Conservation (phyloP, 1,284 basidiomycete species). For the Vanrija humicola region DNA sequence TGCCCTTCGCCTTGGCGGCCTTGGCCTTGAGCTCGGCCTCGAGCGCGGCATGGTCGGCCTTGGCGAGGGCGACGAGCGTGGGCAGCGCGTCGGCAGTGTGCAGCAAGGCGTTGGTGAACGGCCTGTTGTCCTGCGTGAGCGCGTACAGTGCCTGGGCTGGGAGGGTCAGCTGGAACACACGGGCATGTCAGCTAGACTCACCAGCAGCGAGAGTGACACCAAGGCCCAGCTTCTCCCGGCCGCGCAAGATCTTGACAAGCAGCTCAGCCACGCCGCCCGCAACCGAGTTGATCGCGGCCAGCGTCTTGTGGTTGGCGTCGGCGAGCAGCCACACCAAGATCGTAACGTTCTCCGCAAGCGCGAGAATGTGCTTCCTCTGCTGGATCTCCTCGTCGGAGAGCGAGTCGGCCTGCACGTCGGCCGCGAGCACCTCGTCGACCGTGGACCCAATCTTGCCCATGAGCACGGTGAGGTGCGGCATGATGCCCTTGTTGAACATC, state of each 20-base stretch:
- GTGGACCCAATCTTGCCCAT: slow-evolving; percentile 62
- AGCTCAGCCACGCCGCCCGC: slow-evolving; percentile 69
- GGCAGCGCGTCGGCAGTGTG: slow-evolving; percentile 61
- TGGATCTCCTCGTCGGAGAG: slow-evolving; percentile 56
- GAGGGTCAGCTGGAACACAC: not conserved
- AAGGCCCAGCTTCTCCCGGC: slow-evolving; percentile 62
- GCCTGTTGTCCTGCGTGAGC: slow-evolving; percentile 77
- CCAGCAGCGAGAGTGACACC: slow-evolving; percentile 73
- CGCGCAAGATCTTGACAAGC: slow-evolving; percentile 74
- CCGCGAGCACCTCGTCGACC: slow-evolving; percentile 62
- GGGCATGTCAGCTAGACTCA: slow-evolving; percentile 40
- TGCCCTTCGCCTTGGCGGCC: slow-evolving; percentile 49
- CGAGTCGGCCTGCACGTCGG: slow-evolving; percentile 11
- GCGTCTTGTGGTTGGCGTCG: slow-evolving; percentile 81
- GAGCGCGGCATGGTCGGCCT: slow-evolving; percentile 39
- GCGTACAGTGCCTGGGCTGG: slow-evolving; percentile 85
- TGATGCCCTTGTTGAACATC: slow-evolving; percentile 92
- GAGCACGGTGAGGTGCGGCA: slow-evolving; percentile 54
- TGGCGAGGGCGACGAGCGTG: slow-evolving; percentile 67
- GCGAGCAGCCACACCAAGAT: slow-evolving; percentile 83
- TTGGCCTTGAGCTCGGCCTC: slow-evolving; percentile 51
- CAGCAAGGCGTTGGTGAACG: slow-evolving; percentile 62
- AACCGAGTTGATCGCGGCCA: slow-evolving; percentile 67
- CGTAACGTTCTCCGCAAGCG: slow-evolving; percentile 84
- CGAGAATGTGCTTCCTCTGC: slow-evolving; percentile 70